Evolutionary conservation across 192 early-diverging fungal genomes (phyloP).

Genomic region (Coemansia sp.): DNA sequence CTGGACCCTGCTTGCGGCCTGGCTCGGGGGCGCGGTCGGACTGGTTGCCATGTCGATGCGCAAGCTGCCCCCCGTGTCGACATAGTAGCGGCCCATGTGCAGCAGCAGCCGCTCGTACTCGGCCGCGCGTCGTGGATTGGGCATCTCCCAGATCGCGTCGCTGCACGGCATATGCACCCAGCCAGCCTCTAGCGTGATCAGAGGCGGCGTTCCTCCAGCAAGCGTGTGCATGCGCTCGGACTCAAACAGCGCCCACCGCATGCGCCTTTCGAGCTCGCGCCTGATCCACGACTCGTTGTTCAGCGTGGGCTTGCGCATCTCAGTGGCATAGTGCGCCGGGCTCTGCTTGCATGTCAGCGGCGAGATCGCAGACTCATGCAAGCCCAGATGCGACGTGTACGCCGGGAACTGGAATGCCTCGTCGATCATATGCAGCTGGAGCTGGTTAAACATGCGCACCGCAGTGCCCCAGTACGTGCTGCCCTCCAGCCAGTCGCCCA

Average conservation of each 20-base stretch:
- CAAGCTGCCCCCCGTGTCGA: slow-evolving; percentile 50
- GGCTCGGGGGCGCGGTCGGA: slow-evolving; percentile 7
- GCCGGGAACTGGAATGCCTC: slow-evolving; percentile 54
- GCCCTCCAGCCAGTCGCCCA: slow-evolving; percentile 50
- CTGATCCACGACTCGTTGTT: slow-evolving; percentile 43
- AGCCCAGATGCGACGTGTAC: slow-evolving; percentile 52
- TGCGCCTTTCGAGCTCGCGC: slow-evolving; percentile 50
- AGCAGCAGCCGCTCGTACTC: slow-evolving; percentile 53
- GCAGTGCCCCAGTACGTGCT: slow-evolving; percentile 53
- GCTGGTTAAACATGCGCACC: slow-evolving; percentile 53
- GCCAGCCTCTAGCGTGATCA: slow-evolving; percentile 51
- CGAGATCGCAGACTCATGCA: slow-evolving; percentile 50
- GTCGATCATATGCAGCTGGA: slow-evolving; percentile 52
- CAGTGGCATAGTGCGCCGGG: slow-evolving; percentile 46
- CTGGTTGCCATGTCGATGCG: slow-evolving; percentile 43
- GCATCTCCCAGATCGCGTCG: slow-evolving; percentile 46
- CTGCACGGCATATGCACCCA: slow-evolving; percentile 56
- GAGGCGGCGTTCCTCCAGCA: slow-evolving; percentile 45
- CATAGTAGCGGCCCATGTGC: slow-evolving; percentile 53
- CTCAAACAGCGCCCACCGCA: slow-evolving; percentile 53
- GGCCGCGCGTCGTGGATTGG: slow-evolving; percentile 37
- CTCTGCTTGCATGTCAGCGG: slow-evolving; percentile 43
- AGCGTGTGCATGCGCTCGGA: slow-evolving; percentile 49
- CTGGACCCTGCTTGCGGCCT: neutral
- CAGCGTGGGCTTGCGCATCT: slow-evolving; percentile 43